Conservation (phyloP, 2,329 filamentous ascomycete species). For the Bretziella fagacearum region DNA sequence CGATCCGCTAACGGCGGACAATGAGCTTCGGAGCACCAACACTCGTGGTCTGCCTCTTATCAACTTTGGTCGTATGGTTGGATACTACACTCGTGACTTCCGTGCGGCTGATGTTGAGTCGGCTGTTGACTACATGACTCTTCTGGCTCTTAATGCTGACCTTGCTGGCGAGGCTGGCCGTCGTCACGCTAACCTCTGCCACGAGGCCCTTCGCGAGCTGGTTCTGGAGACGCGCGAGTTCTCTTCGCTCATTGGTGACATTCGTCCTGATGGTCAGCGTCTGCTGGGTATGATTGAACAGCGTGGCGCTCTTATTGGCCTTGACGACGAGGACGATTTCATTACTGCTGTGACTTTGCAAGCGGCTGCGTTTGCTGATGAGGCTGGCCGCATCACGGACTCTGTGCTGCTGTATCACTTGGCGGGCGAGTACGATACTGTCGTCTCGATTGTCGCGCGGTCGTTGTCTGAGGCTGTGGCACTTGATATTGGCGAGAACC, state of each 20-base stretch:
- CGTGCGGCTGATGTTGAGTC: conserved; percentile 74
- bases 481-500: conserved; percentile 67
- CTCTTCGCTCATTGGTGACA: conserved; percentile 81
- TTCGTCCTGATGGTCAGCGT: conserved; percentile 67
- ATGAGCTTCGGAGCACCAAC: conserved; percentile 51
- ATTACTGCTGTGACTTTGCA: conserved; percentile 84
- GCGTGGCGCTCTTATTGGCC: conserved; percentile 62
- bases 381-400: conserved; percentile 83
- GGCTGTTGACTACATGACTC: conserved; percentile 78
- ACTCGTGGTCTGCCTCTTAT: conserved; percentile 61
- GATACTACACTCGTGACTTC: conserved; percentile 93
- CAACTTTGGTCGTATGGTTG: conserved; percentile 86
- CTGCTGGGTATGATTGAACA: conserved; percentile 79
- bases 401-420: conserved; percentile 89
- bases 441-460: conserved; percentile 78
- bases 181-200: conserved; percentile 66
- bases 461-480: conserved; percentile 80
- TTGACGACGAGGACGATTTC: conserved; percentile 67
- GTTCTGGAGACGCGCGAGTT: conserved; percentile 96
- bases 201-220: conserved; percentile 82
- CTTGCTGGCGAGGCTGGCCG: conserved; percentile 55
- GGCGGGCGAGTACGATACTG: conserved; percentile 85
- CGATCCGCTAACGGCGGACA: conserved; percentile 57
- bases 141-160: conserved; percentile 86
- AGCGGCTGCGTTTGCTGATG: conserved; percentile 81